Base-by-base conservation (phyloP, 495 filamentous ascomycete species). In the Aspergillus homomorphus region DNA sequence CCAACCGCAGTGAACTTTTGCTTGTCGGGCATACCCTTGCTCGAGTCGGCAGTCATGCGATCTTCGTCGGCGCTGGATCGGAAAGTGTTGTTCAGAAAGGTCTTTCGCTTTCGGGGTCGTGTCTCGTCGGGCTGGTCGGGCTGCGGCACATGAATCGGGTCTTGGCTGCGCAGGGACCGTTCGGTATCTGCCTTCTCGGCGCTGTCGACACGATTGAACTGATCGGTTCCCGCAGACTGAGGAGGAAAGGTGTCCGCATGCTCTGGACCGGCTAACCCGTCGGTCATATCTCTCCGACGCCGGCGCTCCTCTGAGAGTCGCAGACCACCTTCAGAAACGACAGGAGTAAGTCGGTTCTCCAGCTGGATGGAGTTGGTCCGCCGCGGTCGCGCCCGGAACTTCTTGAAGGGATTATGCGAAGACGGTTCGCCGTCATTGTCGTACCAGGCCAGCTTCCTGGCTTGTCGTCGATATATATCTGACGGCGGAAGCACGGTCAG, bases 1-100 rank as follows among this genome's bases (percentile, higher is more conserved):
- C 87, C 84, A 45, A 73, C 72, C n/a, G 86, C 62, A 0, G 88
- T 92, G 57, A 86, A 91, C 15, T 80, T 81, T 18, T 80, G 77
- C 33, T 68, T 69, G 54, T 78, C 73, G 53, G 73, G 54, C 53
- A 71, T 63, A 49, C 68, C 60, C 30, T 73, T 63, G 19, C n/a
- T 23, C 16, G 21, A 45, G 41, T 55, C 43, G 44, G 46, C 56
- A 21, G 18, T 28, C 43, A 15, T 45, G 33, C 21, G 57, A 51
- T 44, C 52, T 15, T 61, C 55, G n/a, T 56, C 59, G 10, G 59
- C 57, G 33, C 33, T 38, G 8, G 53, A 49, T 19, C 56, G 41
- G 8, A 57, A 56, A 20, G 69, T 60, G 12, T 55, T 66, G 22
- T 61, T 60, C 21, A 69, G 43, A 14, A 71, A 54, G 5, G 56